phyloP scores from a whole-genome alignment of 345 rosid genomes.

The Corchorus capsularis region DNA sequence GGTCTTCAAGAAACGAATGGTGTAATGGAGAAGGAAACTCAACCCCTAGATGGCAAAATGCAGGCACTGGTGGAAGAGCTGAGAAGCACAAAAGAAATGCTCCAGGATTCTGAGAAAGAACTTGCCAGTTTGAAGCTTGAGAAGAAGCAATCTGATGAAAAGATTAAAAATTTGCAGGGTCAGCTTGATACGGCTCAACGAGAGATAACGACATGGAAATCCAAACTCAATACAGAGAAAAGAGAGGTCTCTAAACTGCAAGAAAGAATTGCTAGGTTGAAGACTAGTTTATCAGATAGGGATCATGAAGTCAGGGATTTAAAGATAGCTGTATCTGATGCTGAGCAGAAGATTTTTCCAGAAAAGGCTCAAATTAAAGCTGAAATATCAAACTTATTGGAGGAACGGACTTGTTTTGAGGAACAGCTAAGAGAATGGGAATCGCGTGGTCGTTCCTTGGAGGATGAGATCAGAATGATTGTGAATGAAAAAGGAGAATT shows the following conservation, averaged over 20 bases:
- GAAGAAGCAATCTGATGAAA: slow-evolving; percentile 31
- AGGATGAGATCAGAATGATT: slow-evolving; percentile 57
- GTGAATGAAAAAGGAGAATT: slow-evolving; percentile 47
- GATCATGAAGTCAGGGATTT: slow-evolving; percentile 64
- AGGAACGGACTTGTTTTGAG: slow-evolving; percentile 41
- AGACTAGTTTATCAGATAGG: slow-evolving; percentile 64
- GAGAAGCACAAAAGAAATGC: slow-evolving; percentile 52
- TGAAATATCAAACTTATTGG: slow-evolving; percentile 58
- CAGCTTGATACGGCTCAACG: slow-evolving; percentile 55
- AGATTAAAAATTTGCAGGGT: slow-evolving; percentile 36
- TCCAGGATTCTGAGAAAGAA: slow-evolving; percentile 57
- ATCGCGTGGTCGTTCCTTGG: slow-evolving; percentile 56
- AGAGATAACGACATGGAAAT: slow-evolving; percentile 44
- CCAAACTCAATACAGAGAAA: slow-evolving; percentile 56
- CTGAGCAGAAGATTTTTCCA: slow-evolving; percentile 64
- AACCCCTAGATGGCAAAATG: slow-evolving; percentile 30
- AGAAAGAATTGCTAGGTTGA: slow-evolving; percentile 51
- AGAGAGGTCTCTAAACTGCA: slow-evolving; percentile 58
- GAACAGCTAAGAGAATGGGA: slow-evolving; percentile 66
- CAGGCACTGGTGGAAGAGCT: slow-evolving; percentile 54
- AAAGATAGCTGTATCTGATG: slow-evolving; percentile 57
- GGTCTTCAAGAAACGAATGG: slow-evolving; percentile 29
- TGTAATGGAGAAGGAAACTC: slow-evolving; percentile 29
- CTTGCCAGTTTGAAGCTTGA: slow-evolving; percentile 53
- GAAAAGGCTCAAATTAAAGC: slow-evolving; percentile 66